Percentiles rank a stretch among this genome's conserved stretches.
phyloP scores from a whole-genome alignment of 257 asterid species.

The Scutellaria minor region DNA sequence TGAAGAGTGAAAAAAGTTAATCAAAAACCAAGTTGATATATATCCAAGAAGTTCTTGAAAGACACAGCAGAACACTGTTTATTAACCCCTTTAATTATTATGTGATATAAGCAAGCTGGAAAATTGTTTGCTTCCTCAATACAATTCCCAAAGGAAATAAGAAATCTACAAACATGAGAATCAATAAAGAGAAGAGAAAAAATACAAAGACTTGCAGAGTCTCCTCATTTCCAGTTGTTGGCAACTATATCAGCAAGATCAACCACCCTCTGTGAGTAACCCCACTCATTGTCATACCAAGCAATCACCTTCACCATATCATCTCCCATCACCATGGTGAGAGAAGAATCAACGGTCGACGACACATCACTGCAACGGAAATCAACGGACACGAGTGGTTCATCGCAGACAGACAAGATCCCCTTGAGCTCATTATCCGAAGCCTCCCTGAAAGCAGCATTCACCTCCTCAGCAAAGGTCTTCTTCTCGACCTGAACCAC shows the following conservation, averaged over 20 bases:
- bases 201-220: not conserved
- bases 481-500: slow-evolving; percentile 93
- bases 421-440: slow-evolving; percentile 81
- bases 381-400: slow-evolving; percentile 92
- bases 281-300: slow-evolving; percentile 99
- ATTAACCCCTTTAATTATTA: slow-evolving; percentile 23
- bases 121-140: slow-evolving; percentile 48
- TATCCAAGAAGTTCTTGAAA: not conserved
- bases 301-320: slow-evolving; percentile 99
- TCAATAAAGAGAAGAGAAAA: not conserved
- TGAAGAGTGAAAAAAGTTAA: not conserved
- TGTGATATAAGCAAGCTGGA: slow-evolving; percentile 29
- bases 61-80: not conserved
- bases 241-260: slow-evolving; percentile 99
- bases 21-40: not conserved
- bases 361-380: slow-evolving; percentile 94
- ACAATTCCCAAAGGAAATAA: slow-evolving; percentile 46
- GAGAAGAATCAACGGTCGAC: slow-evolving; percentile 80
- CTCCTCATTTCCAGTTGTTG: slow-evolving; percentile 74
- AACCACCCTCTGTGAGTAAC: slow-evolving; percentile 99
- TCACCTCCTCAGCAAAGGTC: slow-evolving; percentile 95
- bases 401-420: slow-evolving; percentile 80
- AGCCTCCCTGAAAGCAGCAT: slow-evolving; percentile 84
- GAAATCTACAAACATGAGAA: slow-evolving; percentile 47
- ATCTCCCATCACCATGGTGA: slow-evolving; percentile 99